Percentiles rank a stretch among this genome's conserved stretches.
phyloP scores from a whole-genome alignment of 345 rosid genomes.

The Salix arbutifolia region DNA sequence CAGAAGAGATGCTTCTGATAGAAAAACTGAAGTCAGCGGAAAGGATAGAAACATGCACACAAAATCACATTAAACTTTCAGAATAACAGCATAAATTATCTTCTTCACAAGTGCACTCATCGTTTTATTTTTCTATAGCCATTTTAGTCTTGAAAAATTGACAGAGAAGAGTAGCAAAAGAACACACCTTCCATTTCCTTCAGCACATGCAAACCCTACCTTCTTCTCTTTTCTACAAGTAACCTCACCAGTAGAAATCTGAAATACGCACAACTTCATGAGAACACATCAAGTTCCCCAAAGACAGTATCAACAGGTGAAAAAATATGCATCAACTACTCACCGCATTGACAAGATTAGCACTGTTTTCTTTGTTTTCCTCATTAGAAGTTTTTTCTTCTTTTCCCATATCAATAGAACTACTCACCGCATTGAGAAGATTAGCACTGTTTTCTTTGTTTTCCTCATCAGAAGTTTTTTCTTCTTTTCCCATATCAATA shows the following conservation, averaged over 20 bases:
- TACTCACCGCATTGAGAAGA: conserved; percentile 24
- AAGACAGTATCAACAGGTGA: background rate
- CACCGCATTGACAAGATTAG: conserved; percentile 22
- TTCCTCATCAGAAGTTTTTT: conserved; percentile 11
- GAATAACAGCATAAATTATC: background rate
- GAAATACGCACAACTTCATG: conserved; percentile 6
- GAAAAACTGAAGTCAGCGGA: conserved; percentile 10
- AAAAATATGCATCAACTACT: background rate
- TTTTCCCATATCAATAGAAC: conserved; percentile 13
- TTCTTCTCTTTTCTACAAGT: conserved; percentile 11
- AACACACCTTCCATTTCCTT: conserved; percentile 44
- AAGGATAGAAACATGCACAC: background rate
- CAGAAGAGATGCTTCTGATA: conserved; percentile 13
- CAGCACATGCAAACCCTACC: conserved; percentile 8
- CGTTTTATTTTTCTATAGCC: background rate
- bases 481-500: conserved; percentile 21
- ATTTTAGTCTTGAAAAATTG: background rate
- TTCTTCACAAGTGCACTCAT: background rate
- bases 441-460: conserved; percentile 15
- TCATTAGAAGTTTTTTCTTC: conserved; percentile 16
- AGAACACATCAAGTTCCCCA: conserved; percentile 1
- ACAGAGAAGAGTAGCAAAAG: background rate
- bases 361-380: conserved; percentile 16
- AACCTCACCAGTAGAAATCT: conserved; percentile 28
- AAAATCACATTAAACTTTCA: background rate